A percentile compares a stretch with the other conserved stretches of the same genome.
phyloP scores from a whole-genome alignment of 768 basidiomycete genomes.

The Termitomyces sp. region DNA sequence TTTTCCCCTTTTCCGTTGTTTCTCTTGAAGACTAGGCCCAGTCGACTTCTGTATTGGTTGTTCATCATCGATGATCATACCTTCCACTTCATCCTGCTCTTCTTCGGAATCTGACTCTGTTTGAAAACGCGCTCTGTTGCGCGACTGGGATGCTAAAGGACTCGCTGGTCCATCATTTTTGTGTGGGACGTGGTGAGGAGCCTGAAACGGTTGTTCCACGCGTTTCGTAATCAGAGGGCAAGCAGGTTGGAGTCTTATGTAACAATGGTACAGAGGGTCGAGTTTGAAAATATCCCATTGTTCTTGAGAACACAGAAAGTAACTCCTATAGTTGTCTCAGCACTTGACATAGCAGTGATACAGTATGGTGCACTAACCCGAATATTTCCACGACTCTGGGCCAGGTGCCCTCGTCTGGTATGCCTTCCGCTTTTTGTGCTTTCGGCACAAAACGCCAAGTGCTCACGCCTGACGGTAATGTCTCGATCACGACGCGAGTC shows the following conservation, averaged over 20 bases:
- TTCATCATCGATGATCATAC: conserved; percentile 42
- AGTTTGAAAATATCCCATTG: conserved; percentile 88
- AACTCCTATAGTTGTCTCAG: conserved; percentile 37
- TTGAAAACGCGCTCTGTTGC: conserved; percentile 2
- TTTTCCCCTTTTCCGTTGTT: conserved; percentile 25
- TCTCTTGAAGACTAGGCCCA: conserved; percentile 16
- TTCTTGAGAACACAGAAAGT: conserved; percentile 49
- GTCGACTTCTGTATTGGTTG: conserved; percentile 13
- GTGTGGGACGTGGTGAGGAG: conserved; percentile 1
- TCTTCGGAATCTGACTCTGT: conserved; percentile 16
- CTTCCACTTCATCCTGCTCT: conserved; percentile 43
- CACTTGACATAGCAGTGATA: conserved; percentile 9
- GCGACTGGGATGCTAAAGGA: conserved; percentile 6
- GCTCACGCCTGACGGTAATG: conserved; percentile 43
- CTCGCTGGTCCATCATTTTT: neutral
- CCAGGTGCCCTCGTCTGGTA: conserved; percentile 64
- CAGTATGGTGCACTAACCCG: conserved; percentile 38
- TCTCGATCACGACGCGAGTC: conserved; percentile 74
- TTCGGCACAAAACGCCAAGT: conserved; percentile 78
- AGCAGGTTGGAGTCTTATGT: conserved; percentile 38
- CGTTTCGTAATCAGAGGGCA: conserved; percentile 5
- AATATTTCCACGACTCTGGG: conserved; percentile 62
- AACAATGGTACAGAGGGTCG: conserved; percentile 68
- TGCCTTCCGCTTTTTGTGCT: conserved; percentile 52
- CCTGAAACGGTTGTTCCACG: neutral